Base-by-base conservation (phyloP, 2,329 filamentous ascomycete species). In the Talaromyces funiculosus region DNA sequence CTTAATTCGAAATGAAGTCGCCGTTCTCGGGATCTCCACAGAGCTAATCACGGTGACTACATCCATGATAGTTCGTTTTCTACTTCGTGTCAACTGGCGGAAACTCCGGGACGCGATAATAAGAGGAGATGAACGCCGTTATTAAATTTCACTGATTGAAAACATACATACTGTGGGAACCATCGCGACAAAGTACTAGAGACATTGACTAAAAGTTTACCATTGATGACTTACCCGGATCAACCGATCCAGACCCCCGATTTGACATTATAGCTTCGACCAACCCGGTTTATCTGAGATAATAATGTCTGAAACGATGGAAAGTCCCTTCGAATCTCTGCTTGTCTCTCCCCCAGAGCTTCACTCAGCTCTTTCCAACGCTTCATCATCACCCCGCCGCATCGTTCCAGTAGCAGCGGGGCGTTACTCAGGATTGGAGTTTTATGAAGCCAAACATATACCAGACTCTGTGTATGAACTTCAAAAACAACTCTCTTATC, bases 381-480 rank as follows among this genome's bases (percentile, higher is more conserved):
- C 37, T 42, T 8, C 31, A n/a, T n/a, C 37, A n/a, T 59, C 43
- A 47, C 22, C 53, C 57, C 18, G 53, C 37, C 67, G 68, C 9
- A 66, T 70, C 18, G 42, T 70, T 43, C 67, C 69, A 16, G 51
- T 71, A 2, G 67, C 68, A 5, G 68, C 64, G 12, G 68, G 68
- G 14, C 64, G 65, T 16, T 51, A 56, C 22, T 38, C 63, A 3
- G 61, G 59, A 8, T 55, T 58, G n/a, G 12, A 61, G 4, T 64
- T 64, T 4, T 68, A 60, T 22, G 40, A 63, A 37, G 47, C 56
- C 3, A 62, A 64, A 9, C 67, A 69, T 20, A 66, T 70, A n/a
- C 67, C 68, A 22, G 62, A 63, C 6, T 67, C 67, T 8, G 56
- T 69, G 68, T 70, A 65, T 31, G 58, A 42, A 4, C 1, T 9